Conservation (phyloP, 805 yeast species). For the Ogataea allantospora region DNA sequence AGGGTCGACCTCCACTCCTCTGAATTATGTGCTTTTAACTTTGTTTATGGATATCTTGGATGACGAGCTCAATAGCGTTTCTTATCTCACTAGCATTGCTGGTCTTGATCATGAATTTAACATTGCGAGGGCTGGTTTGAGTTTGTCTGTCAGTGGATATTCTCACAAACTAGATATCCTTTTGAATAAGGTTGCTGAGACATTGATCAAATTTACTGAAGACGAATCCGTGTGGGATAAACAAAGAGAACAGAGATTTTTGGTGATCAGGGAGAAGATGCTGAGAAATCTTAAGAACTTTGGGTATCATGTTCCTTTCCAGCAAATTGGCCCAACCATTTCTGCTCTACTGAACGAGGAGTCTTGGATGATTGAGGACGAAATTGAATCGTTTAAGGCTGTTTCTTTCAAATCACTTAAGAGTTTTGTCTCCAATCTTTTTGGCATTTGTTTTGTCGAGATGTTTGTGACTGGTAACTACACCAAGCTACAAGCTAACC, state of each 20-base stretch:
- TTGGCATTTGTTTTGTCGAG: conserved; percentile 63
- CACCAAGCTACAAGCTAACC: conserved; percentile 49
- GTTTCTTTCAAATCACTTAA: conserved; percentile 42
- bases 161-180: conserved; percentile 74
- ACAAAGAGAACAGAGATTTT: conserved; percentile 57
- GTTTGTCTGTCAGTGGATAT: conserved; percentile 70
- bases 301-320: conserved; percentile 72
- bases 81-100: conserved; percentile 83
- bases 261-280: conserved; percentile 61
- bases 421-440: conserved; percentile 50
- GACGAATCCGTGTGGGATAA: conserved; percentile 26
- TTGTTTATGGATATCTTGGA: conserved; percentile 69
- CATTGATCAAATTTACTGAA: conserved; percentile 45
- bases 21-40: conserved; percentile 54
- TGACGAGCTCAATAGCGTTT: conserved; percentile 70
- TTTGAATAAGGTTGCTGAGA: conserved; percentile 56
- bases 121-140: conserved; percentile 67
- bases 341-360: conserved; percentile 68
- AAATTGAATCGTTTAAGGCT: conserved; percentile 47
- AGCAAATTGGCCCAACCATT: conserved; percentile 65
- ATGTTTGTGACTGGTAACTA: conserved; percentile 78
- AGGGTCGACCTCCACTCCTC: conserved; percentile 55
- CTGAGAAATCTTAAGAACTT: conserved; percentile 64
- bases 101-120: conserved; percentile 62
- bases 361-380: conserved; percentile 64